Evolutionary conservation across 139 green algal species (phyloP).

Genomic region (Chlorella sp.): DNA sequence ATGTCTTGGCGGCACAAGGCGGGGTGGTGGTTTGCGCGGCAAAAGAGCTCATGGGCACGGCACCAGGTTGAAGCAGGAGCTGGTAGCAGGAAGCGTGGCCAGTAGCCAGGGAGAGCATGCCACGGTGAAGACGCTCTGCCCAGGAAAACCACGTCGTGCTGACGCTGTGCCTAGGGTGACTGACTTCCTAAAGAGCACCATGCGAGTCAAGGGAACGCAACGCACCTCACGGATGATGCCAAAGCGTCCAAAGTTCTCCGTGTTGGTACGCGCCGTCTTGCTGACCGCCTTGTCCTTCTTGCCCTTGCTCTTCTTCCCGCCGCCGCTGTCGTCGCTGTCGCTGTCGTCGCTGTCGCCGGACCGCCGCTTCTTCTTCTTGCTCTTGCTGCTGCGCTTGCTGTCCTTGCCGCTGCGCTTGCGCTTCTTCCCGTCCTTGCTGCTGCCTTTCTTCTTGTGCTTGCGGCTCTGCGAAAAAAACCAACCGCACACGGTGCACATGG

Average conservation of each 20-base stretch:
- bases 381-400: not conserved
- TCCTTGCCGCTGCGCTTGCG: conserved; percentile 6
- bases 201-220: too few relatives aligned
- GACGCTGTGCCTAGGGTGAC: too few relatives aligned
- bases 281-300: conserved; percentile 24
- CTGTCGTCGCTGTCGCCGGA: conserved; percentile 17
- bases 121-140: too few relatives aligned
- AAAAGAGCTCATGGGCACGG: too few relatives aligned
- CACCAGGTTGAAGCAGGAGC: too few relatives aligned
- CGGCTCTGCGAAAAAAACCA: conserved; percentile 7
- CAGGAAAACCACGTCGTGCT: too few relatives aligned
- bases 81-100: too few relatives aligned
- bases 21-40: too few relatives aligned
- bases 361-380: conserved; percentile 2
- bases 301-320: conserved; percentile 22
- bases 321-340: conserved; percentile 19
- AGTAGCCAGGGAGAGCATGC: too few relatives aligned
- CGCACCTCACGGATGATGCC: conserved; percentile 75
- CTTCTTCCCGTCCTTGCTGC: too few relatives aligned
- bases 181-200: too few relatives aligned
- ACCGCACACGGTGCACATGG: conserved; percentile 8
- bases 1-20: too few relatives aligned
- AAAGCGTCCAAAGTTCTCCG: conserved; percentile 68
- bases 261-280: not conserved
- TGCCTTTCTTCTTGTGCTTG: not conserved